Evolutionary conservation across 139 green algal species (phyloP).

Genomic region (Diplosphaera chodatii): DNA sequence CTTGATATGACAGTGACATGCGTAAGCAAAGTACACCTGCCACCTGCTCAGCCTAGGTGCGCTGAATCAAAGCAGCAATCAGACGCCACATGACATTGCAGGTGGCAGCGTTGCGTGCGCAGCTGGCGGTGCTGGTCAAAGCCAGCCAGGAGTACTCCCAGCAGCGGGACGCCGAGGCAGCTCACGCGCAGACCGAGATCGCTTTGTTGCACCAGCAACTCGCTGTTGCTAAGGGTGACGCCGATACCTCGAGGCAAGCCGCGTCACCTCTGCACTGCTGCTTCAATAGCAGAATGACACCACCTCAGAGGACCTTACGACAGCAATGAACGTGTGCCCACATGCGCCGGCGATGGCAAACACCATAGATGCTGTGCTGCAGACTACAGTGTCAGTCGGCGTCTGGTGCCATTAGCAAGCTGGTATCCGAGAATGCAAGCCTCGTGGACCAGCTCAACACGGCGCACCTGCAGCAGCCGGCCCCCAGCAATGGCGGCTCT

Average conservation of each 20-base stretch:
- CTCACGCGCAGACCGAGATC: neutral
- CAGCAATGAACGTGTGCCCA: no score
- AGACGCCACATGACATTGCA: no score
- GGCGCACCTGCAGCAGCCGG: slow-evolving; percentile 5
- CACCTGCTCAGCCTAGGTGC: no score
- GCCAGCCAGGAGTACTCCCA: neutral
- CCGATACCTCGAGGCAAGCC: neutral
- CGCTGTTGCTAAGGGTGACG: neutral
- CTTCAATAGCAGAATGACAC: no score
- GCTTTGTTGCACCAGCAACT: neutral
- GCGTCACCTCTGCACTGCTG: no score
- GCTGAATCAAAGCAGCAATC: no score
- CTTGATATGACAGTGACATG: no score
- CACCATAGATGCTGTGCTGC: no score
- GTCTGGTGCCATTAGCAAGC: slow-evolving; percentile 18
- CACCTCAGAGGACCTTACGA: no score
- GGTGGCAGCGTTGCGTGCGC: neutral
- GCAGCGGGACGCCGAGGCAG: neutral
- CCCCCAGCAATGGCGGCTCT: neutral
- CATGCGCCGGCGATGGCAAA: no score
- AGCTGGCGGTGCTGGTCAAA: neutral
- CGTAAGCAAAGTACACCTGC: no score
- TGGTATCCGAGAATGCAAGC: slow-evolving; percentile 23
- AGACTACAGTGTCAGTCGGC: neutral
- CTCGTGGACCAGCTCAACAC: slow-evolving; percentile 28